A percentile compares a stretch with the other conserved stretches of the same genome.
Evolutionary conservation across 1,284 basidiomycete genomes (phyloP).

Genomic region (Ganoderma resinaceum): DNA sequence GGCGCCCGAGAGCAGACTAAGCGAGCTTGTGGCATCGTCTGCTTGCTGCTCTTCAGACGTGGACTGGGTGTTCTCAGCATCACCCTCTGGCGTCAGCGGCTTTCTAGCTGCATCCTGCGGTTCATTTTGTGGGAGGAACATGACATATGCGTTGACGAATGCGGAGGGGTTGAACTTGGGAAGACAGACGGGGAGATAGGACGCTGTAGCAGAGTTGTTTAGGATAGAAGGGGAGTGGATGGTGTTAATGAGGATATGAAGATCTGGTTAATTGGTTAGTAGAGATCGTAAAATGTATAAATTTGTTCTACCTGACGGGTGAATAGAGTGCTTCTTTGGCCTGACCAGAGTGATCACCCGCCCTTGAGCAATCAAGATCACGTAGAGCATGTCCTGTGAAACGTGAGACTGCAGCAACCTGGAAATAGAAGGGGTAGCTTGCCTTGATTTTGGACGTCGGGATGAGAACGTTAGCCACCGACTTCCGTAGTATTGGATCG

Average conservation of each 20-base stretch:
- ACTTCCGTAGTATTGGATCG: conserved; percentile 71
- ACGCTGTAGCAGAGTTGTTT: conserved; percentile 79
- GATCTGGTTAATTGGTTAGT: conserved; percentile 54
- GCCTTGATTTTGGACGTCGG: conserved; percentile 85
- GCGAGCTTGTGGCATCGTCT: conserved; percentile 17
- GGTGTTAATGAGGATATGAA: conserved; percentile 89
- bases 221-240: conserved; percentile 72
- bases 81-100: conserved; percentile 4
- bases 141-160: conserved; percentile 94
- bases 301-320: conserved; percentile 77
- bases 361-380: conserved; percentile 82
- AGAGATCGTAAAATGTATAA: conserved; percentile 9
- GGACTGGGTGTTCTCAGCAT: neutral
- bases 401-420: neutral
- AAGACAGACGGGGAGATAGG: conserved; percentile 95
- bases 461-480: conserved; percentile 78
- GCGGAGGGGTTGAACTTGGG: conserved; percentile 93
- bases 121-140: conserved; percentile 59
- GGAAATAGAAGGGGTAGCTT: conserved; percentile 17
- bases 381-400: conserved; percentile 86
- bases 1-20: conserved; percentile 14
- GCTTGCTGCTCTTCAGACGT: conserved; percentile 1
- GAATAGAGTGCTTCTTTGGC: conserved; percentile 93
- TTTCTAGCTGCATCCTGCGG: conserved; percentile 5
- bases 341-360: conserved; percentile 89